Percentiles rank a stretch among this genome's conserved stretches.
phyloP scores from a whole-genome alignment of 495 filamentous ascomycete species.

The Xylaria intraflava region DNA sequence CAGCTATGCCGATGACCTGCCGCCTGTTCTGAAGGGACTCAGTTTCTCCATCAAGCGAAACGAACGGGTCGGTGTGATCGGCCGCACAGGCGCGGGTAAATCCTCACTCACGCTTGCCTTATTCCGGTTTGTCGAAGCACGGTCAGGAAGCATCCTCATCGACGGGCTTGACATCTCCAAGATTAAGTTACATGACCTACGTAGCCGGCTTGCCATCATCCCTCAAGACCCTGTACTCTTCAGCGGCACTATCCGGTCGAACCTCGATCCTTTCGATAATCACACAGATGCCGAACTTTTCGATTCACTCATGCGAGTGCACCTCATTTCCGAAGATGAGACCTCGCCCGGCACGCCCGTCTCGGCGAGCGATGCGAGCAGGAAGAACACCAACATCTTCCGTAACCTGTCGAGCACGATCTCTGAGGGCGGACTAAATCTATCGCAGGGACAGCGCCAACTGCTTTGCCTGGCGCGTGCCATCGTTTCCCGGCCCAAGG shows the following conservation, averaged over 20 bases:
- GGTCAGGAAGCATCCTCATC: slow-evolving; percentile 61
- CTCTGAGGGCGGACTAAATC: slow-evolving; percentile 69
- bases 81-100: slow-evolving; percentile 82
- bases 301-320: slow-evolving; percentile 69
- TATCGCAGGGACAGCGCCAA: slow-evolving; percentile 84
- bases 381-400: slow-evolving; percentile 58
- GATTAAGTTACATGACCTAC: slow-evolving; percentile 65
- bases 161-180: slow-evolving; percentile 72
- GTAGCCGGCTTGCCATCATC: slow-evolving; percentile 74
- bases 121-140: slow-evolving; percentile 76
- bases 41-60: slow-evolving; percentile 63
- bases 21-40: slow-evolving; percentile 68
- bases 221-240: slow-evolving; percentile 85
- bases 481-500: slow-evolving; percentile 69
- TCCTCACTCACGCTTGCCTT: slow-evolving; percentile 75
- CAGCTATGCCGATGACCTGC: slow-evolving; percentile 68
- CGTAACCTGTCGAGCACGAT: slow-evolving; percentile 53
- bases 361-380: slow-evolving; percentile 19
- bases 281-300: slow-evolving; percentile 64
- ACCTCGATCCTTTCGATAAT: slow-evolving; percentile 74
- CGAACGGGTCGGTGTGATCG: slow-evolving; percentile 75
- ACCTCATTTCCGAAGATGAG: slow-evolving; percentile 49
- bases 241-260: slow-evolving; percentile 74
- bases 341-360: slow-evolving; percentile 20
- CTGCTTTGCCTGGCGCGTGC: slow-evolving; percentile 84